These are phyloP conservation scores for Alloascoidea hylecoeti DNA, from an alignment of 805 yeast genomes.

Conservation along the genomic window DNA sequence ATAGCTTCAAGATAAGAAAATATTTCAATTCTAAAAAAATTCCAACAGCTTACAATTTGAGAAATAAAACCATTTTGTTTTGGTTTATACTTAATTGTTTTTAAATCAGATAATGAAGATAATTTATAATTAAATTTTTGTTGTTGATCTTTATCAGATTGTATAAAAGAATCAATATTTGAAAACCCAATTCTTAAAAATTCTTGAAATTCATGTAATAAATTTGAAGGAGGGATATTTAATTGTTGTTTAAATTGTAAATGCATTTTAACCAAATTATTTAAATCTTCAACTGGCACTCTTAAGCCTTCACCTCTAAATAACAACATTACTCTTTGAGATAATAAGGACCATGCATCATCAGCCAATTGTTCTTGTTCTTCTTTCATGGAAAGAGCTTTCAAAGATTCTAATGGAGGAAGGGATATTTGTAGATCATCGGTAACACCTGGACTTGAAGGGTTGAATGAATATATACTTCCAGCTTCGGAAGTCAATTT, in stretches of 20 bases:
- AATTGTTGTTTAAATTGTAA: constrained; percentile 22
- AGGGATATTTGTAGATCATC: constrained; percentile 12
- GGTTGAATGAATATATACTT: constrained; percentile 23
- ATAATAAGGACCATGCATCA: constrained; percentile 34
- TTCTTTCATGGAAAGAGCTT: constrained; percentile 13
- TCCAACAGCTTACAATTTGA: constrained; percentile 34
- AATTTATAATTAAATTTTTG: constrained; percentile 14
- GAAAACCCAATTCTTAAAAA: constrained; percentile 27
- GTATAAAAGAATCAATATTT: constrained; percentile 9
- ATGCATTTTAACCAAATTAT: constrained; percentile 28
- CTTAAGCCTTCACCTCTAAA: constrained; percentile 33
- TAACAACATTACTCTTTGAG: constrained; percentile 27
- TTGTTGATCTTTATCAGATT: constrained; percentile 14
- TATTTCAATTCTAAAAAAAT: constrained; percentile 34
- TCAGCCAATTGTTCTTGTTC: constrained; percentile 23
- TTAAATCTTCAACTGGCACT: constrained; percentile 43
- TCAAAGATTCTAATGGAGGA: constrained; percentile 16
- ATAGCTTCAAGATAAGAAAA: constrained; percentile 47
- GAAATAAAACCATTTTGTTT: constrained; percentile 13
- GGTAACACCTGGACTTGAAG: constrained; percentile 16
- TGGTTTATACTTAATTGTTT: constrained; percentile 17
- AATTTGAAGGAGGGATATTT: constrained; percentile 19
- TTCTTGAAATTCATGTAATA: constrained; percentile 30
- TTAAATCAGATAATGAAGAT: constrained; percentile 21
- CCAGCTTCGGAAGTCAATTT: constrained; percentile 24